Conservation (phyloP, 2,329 filamentous ascomycete genomes). For the Fusarium sp. region DNA sequence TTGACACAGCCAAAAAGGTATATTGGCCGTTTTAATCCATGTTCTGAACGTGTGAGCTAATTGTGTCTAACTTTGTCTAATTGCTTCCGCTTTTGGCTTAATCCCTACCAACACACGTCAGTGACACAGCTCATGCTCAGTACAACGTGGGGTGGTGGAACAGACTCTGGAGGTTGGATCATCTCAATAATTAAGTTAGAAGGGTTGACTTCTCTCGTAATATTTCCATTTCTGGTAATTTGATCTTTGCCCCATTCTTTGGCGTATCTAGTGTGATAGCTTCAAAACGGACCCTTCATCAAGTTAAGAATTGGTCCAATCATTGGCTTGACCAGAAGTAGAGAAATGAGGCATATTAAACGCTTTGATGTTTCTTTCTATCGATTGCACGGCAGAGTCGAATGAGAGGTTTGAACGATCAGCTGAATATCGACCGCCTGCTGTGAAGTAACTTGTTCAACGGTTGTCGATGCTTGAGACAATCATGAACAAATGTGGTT, state of each 20-base stretch:
- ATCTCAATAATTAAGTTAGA: background rate
- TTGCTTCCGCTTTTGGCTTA: conserved; percentile 30
- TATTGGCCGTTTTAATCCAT: conserved; percentile 14
- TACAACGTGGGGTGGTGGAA: conserved; percentile 30
- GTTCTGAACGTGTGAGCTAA: conserved; percentile 7
- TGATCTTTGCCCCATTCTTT: conserved; percentile 1
- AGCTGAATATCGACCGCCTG: background rate
- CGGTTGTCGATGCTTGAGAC: background rate
- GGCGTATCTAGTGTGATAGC: background rate
- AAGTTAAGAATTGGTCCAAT: background rate
- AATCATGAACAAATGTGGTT: background rate
- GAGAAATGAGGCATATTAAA: background rate
- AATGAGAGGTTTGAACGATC: background rate
- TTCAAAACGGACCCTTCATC: background rate
- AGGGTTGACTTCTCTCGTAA: conserved; percentile 26
- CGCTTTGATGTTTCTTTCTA: background rate
- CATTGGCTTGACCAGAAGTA: background rate
- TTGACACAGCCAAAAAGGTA: conserved; percentile 10
- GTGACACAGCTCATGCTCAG: conserved; percentile 14
- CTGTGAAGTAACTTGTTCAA: background rate
- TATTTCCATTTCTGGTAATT: conserved; percentile 37
- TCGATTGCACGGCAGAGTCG: too few relatives aligned
- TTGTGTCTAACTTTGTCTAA: conserved; percentile 17
- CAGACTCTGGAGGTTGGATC: conserved; percentile 1
- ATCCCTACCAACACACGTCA: conserved; percentile 20